phyloP scores from a whole-genome alignment of 2,329 filamentous ascomycete species.

The Coniochaeta sp. region DNA sequence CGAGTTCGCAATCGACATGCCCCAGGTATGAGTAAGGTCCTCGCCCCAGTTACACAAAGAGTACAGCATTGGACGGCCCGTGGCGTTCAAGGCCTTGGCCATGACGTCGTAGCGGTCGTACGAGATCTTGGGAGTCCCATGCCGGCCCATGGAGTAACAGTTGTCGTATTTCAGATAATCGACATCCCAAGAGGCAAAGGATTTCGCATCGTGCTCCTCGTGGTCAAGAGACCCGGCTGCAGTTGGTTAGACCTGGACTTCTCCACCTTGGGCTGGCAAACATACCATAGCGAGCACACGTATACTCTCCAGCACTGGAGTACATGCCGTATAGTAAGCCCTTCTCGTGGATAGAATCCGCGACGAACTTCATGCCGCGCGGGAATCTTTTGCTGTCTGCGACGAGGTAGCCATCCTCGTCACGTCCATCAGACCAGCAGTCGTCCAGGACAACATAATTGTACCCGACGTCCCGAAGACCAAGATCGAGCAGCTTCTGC shows the following conservation, averaged over 20 bases:
- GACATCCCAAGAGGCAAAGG: slow-evolving; percentile 43
- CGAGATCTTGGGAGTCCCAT: slow-evolving; percentile 11
- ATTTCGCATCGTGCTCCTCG: slow-evolving; percentile 43
- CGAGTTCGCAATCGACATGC: slow-evolving; percentile 30
- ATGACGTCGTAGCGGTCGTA: slow-evolving; percentile 21
- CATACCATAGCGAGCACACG: slow-evolving; percentile 38
- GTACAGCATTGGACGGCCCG: slow-evolving; percentile 22
- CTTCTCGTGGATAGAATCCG: slow-evolving; percentile 24
- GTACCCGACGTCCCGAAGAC: slow-evolving; percentile 45
- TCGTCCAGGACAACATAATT: slow-evolving; percentile 56
- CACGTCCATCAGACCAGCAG: slow-evolving; percentile 40
- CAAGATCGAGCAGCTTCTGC: slow-evolving; percentile 18
- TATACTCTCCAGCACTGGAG: slow-evolving; percentile 33
- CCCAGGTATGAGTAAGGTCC: slow-evolving; percentile 34
- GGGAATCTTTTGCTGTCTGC: slow-evolving; percentile 26
- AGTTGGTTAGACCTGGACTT: too few relatives aligned
- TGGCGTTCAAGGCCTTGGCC: slow-evolving; percentile 23
- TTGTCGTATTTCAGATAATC: slow-evolving; percentile 48
- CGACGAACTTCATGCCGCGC: slow-evolving; percentile 24
- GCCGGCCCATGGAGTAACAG: slow-evolving; percentile 17
- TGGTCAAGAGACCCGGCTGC: slow-evolving; percentile 37
- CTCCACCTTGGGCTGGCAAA: neutral
- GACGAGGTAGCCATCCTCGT: slow-evolving; percentile 13
- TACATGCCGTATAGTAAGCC: slow-evolving; percentile 31
- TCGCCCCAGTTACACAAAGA: slow-evolving; percentile 27